Evolutionary conservation across 768 basidiomycete species (phyloP), one percentile per base, ranked within the genome.

Genomic region (Boletus sp.): DNA sequence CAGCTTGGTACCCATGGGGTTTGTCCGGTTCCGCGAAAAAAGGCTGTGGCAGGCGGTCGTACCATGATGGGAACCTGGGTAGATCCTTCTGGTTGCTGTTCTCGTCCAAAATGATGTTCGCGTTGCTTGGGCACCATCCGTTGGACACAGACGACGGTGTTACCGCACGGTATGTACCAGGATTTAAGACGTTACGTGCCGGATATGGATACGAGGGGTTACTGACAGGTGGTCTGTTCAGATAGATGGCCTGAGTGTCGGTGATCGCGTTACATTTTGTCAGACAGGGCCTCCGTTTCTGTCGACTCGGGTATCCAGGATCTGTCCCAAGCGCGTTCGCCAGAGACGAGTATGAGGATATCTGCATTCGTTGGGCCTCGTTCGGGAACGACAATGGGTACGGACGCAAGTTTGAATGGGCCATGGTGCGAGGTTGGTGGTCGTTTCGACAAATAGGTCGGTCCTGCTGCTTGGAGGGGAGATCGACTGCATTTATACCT

Each of bases 191-290:
- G 47, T 70, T 72, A 29, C 68, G 58, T 27, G 59, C 65, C 4
- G 68, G 70, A 38, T 70, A 70, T 38, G 68, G 68, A 48, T 70
- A 71, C 23, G 54, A 48, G 27, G 60, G 56, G 19, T 54, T 63
- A 8, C 25, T 57, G 53, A 65, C 39, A 7, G 65, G 67, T 27
- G 58, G 52, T 8, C 15, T 44, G 13, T 51, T 27, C 11, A 54
- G 23, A 39, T 68, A 70, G 37, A 70, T 60, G 17, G 56, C 7
- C 47, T 48, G 51, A 37, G 50, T 41, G 21, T 55, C 51, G 40
- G 39, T 35, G 34, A 55, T 45, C 50, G 32, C n/a, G 41, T 64
- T 42, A 43, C 47, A 37, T 11, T 35, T 50, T 13, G 46, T 32
- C 19, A 15, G 35, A 49, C 10, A 29, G 5, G 41, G 33, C 27